Evolutionary conservation across 2,329 filamentous ascomycete species (phyloP).

Genomic region (Colletotrichum cereale): DNA sequence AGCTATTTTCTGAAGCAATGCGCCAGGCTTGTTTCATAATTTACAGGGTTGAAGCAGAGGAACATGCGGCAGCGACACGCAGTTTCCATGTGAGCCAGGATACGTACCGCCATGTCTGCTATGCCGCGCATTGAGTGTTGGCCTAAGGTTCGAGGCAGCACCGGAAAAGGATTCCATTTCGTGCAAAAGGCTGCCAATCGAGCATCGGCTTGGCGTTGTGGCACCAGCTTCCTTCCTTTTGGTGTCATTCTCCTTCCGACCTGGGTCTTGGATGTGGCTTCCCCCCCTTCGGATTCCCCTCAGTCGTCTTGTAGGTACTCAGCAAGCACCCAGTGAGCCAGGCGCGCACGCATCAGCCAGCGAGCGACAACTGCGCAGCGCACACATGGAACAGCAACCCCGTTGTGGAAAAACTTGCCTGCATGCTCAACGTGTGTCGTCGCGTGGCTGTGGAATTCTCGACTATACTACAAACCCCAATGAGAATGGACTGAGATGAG

Average conservation of each 20-base stretch:
- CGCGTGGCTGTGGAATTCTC: neutral
- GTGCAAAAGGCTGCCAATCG: slow-evolving; percentile 19
- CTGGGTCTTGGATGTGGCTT: slow-evolving; percentile 1
- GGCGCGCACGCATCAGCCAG: neutral
- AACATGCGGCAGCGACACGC: slow-evolving; percentile 36
- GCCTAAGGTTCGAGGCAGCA: slow-evolving; percentile 11
- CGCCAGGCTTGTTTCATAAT: slow-evolving; percentile 65
- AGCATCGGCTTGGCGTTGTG: slow-evolving; percentile 14
- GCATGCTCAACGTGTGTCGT: neutral
- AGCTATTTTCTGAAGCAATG: slow-evolving; percentile 62
- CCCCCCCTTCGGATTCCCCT: slow-evolving; percentile 5
- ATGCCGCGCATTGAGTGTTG: neutral
- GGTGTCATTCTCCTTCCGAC: slow-evolving; percentile 1
- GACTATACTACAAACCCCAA: neutral
- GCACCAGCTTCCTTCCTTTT: slow-evolving; percentile 11
- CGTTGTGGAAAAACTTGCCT: neutral
- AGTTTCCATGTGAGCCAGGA: slow-evolving; percentile 12
- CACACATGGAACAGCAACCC: neutral
- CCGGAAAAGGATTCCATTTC: neutral
- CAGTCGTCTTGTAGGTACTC: neutral
- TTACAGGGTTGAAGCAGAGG: slow-evolving; percentile 45
- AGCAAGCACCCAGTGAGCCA: neutral
- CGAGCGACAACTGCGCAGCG: neutral
- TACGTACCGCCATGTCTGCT: slow-evolving; percentile 13
- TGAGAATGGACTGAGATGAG: slow-evolving; percentile 38